phyloP scores from a whole-genome alignment of 2,329 filamentous ascomycete genomes.

The Metarhizium anisopliae region DNA sequence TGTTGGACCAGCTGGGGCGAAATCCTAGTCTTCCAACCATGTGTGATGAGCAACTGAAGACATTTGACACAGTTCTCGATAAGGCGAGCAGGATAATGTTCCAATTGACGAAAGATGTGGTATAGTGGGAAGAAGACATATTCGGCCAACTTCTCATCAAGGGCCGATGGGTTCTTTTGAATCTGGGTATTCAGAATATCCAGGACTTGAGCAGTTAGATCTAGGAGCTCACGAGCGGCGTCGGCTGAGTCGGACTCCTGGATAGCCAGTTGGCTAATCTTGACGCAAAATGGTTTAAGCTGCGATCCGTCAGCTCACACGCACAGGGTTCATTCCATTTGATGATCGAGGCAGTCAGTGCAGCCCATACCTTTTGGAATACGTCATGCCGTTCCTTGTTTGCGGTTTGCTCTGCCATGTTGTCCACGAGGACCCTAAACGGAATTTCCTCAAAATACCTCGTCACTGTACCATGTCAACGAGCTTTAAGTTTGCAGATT shows the following conservation, averaged over 20 bases:
- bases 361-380: slow-evolving; percentile 24
- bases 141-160: slow-evolving; percentile 81
- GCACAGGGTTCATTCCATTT: background rate
- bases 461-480: background rate
- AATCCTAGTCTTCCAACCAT: slow-evolving; percentile 72
- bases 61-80: slow-evolving; percentile 72
- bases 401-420: slow-evolving; percentile 10
- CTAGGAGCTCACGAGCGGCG: slow-evolving; percentile 33
- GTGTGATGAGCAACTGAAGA: slow-evolving; percentile 60
- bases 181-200: slow-evolving; percentile 36
- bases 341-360: background rate
- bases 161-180: slow-evolving; percentile 31
- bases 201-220: slow-evolving; percentile 36
- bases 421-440: background rate
- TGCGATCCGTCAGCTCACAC: slow-evolving; percentile 18
- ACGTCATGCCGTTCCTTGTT: slow-evolving; percentile 22
- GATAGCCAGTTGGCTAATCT: slow-evolving; percentile 49
- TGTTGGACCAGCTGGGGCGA: slow-evolving; percentile 69
- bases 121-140: slow-evolving; percentile 93
- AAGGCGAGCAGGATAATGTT: slow-evolving; percentile 59
- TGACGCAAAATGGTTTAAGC: slow-evolving; percentile 55
- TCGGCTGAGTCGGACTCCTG: slow-evolving; percentile 33
- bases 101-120: slow-evolving; percentile 71
- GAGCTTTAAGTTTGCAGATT: too few relatives aligned
- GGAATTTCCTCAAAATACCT: background rate